These are phyloP conservation scores for Talaromyces islandicus DNA, from an alignment of 2,329 filamentous ascomycete genomes.

Conservation along the genomic window DNA sequence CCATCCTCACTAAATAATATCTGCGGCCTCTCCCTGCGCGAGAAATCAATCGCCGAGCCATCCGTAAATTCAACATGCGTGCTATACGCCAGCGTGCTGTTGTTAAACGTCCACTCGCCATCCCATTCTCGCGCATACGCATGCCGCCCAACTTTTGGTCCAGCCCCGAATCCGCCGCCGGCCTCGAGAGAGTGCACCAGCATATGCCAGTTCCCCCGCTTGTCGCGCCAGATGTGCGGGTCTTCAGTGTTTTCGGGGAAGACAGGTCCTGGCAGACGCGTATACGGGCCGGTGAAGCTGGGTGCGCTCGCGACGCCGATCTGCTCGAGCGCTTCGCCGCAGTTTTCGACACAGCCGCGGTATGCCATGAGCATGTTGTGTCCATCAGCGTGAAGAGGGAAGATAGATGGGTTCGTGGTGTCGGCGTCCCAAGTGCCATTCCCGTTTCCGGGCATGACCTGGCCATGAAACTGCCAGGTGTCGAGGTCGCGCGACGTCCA, in stretches of 20 bases:
- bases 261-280: constrained; percentile 9
- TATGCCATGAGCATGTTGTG: constrained; percentile 10
- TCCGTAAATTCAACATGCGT: constrained; percentile 31
- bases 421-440: constrained; percentile 11
- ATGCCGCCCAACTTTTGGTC: constrained; percentile 29
- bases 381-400: neutral
- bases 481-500: constrained; percentile 10
- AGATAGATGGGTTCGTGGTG: constrained; percentile 11
- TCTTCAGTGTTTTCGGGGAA: constrained; percentile 25
- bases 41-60: constrained; percentile 33
- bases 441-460: constrained; percentile 5
- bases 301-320: constrained; percentile 13
- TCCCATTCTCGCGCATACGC: constrained; percentile 22
- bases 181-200: constrained; percentile 28
- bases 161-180: constrained; percentile 19
- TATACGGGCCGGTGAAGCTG: constrained; percentile 13
- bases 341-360: constrained; percentile 13
- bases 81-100: constrained; percentile 24
- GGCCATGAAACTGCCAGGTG: constrained; percentile 8
- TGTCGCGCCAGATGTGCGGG: constrained; percentile 31
- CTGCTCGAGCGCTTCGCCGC: constrained; percentile 8
- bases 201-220: constrained; percentile 29
- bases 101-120: constrained; percentile 28
- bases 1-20: constrained; percentile 45
- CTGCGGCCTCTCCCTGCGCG: constrained; percentile 45